Percentiles rank a stretch among this genome's conserved stretches.
Conservation (phyloP, 805 yeast genomes). For the Barnettozyma pratensis region DNA sequence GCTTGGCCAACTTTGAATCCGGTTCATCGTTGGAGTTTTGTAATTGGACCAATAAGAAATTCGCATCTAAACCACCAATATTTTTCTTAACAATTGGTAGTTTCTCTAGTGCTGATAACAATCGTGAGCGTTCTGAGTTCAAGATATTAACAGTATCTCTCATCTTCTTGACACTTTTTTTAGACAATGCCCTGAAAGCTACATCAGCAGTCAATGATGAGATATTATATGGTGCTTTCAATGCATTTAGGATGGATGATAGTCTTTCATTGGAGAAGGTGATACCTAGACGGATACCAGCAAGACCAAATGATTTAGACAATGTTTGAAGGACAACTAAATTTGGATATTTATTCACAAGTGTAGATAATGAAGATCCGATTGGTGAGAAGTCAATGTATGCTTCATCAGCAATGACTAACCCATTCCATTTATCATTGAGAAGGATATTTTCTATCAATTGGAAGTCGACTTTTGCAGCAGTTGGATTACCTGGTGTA, state of each 20-base stretch:
- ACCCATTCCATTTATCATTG: slow-evolving; percentile 57
- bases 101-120: slow-evolving; percentile 48
- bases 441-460: slow-evolving; percentile 45
- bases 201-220: slow-evolving; percentile 73
- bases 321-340: slow-evolving; percentile 86
- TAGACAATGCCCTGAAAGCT: slow-evolving; percentile 67
- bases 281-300: slow-evolving; percentile 88
- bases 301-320: slow-evolving; percentile 93
- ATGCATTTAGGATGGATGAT: slow-evolving; percentile 68
- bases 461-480: slow-evolving; percentile 46
- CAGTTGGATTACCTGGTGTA: slow-evolving; percentile 98
- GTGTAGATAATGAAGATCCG: slow-evolving; percentile 67
- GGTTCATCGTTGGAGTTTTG: slow-evolving; percentile 60
- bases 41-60: slow-evolving; percentile 74
- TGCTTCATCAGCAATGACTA: slow-evolving; percentile 90
- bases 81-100: slow-evolving; percentile 65
- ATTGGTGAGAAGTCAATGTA: slow-evolving; percentile 77
- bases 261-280: slow-evolving; percentile 61
- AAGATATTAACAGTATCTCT: slow-evolving; percentile 44
- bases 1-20: slow-evolving; percentile 58
- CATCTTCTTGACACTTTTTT: slow-evolving; percentile 57
- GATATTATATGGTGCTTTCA: slow-evolving; percentile 96
- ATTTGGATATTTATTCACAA: slow-evolving; percentile 78
- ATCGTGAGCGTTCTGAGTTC: slow-evolving; percentile 46
- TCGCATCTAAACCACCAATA: slow-evolving; percentile 83